Base-by-base conservation (phyloP, 257 asterid species). In the Pogostemon cablin region DNA sequence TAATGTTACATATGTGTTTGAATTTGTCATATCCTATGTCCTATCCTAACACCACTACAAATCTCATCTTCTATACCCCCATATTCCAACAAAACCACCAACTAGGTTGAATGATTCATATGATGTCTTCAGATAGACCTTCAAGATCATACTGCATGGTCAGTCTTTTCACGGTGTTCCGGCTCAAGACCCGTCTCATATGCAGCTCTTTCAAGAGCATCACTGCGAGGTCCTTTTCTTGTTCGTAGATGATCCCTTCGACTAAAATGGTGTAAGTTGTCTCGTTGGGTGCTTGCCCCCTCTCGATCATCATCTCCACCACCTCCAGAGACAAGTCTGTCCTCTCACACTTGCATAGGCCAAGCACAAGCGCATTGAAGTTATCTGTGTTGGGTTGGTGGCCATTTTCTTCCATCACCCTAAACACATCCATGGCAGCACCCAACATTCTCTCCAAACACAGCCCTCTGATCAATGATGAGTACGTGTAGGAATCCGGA, bases 401-500 rank as follows among this genome's bases (percentile, higher is more conserved):
- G 3, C 93, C 88, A 49, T 80, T 81, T 48, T 81, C 88, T 20
- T 90, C 95, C 92, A 93, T 81, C 47, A 83, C 82, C 60, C 64
- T 66, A 7, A 93, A 71, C 7, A 93, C 74, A 35, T 81, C 87
- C 72, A 87, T 68, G 4, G 96, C 97, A 5, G 92, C 89, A 8
- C 79, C 76, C 64, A 88, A 12, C 98, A 93, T 93, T 55, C 75
- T 78, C 88, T 88, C 96, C 89, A 72, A 65, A 72, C 97, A 90
- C 74, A 93, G 41, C 7, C 98, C 97, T 68, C 96, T 72, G 1
- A 90, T 93, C 82, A 90, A 69, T 0, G 95, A 88, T 1, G 98
- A 93, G 46, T 93, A 87, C 4, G 93, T 93, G 67, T 86, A 86
- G 3, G 92, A 78, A 71, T 90, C 98, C 0, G 97, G 98, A 11